A percentile compares a stretch with the other conserved stretches of the same genome.
These are phyloP conservation scores for Hordeum pubiflorum DNA, from an alignment of 202 grass and related monocot genomes.

Conservation along the genomic window DNA sequence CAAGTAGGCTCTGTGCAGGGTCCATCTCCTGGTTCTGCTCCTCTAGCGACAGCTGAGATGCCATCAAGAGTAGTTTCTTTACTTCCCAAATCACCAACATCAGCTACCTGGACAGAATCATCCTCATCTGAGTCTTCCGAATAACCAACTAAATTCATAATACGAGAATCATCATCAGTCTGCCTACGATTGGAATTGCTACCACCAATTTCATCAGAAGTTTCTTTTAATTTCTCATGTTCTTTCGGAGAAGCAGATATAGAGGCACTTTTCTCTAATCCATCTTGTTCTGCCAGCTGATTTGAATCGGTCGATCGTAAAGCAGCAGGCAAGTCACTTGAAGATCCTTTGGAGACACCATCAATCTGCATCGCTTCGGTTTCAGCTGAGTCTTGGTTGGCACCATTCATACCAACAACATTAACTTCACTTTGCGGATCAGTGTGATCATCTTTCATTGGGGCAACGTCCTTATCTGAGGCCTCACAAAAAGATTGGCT, in stretches of 20 bases:
- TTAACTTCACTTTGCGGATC: slow-evolving; percentile 7
- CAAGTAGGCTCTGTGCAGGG: neutral
- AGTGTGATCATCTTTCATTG: slow-evolving; percentile 2
- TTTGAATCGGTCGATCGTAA: neutral
- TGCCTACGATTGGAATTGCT: neutral
- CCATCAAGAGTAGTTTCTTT: slow-evolving; percentile 6
- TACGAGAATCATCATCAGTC: slow-evolving; percentile 2
- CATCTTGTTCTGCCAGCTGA: neutral
- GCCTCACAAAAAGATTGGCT: slow-evolving; percentile 11
- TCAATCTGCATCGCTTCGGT: neutral
- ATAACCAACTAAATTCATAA: slow-evolving; percentile 33
- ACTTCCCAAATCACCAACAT: slow-evolving; percentile 14
- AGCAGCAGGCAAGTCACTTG: neutral
- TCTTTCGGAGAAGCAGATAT: neutral
- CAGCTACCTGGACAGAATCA: slow-evolving; percentile 4
- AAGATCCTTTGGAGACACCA: neutral
- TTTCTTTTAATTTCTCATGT: neutral
- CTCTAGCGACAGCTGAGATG: neutral
- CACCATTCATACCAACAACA: neutral
- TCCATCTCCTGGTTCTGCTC: neutral
- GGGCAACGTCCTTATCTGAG: slow-evolving; percentile 10
- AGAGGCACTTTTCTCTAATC: neutral
- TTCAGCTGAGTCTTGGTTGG: neutral
- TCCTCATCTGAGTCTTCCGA: slow-evolving; percentile 30
- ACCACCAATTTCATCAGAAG: neutral